Conservation (phyloP, 2,329 filamentous ascomycete genomes). For the Phyllosticta capitalensis region DNA sequence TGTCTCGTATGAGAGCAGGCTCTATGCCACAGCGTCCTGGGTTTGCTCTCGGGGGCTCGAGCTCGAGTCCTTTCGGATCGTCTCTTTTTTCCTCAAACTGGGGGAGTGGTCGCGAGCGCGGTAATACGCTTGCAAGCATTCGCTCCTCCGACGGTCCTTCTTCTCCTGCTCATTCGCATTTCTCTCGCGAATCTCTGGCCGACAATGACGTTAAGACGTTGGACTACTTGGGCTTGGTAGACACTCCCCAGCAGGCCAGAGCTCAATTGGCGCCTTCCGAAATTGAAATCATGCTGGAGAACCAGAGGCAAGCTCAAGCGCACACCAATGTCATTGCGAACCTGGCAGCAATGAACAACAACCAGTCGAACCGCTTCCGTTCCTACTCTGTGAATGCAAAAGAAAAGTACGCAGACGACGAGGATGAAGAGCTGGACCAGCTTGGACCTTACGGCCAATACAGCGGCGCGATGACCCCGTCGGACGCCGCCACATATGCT, state of each 20-base stretch:
- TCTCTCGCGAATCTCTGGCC: constrained; percentile 72
- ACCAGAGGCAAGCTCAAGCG: constrained; percentile 48
- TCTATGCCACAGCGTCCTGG: constrained; percentile 87
- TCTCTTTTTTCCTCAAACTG: constrained; percentile 83
- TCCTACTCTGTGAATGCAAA: constrained; percentile 99
- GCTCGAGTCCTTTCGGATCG: constrained; percentile 65
- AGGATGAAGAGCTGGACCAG: constrained; percentile 57
- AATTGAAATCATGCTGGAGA: constrained; percentile 40
- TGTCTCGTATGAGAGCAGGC: constrained; percentile 80
- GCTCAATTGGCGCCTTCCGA: constrained; percentile 59
- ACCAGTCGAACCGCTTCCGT: constrained; percentile 73
- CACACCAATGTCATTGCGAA: constrained; percentile 43
- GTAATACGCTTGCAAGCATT: constrained; percentile 82
- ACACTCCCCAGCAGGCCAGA: constrained; percentile 75
- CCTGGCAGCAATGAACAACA: constrained; percentile 64
- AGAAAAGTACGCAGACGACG: constrained; percentile 89
- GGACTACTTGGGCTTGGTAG: constrained; percentile 89
- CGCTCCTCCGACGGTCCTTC: constrained; percentile 78
- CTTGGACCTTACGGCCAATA: constrained; percentile 41
- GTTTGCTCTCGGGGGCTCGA: constrained; percentile 41
- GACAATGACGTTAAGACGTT: constrained; percentile 88
- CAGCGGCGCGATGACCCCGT: constrained; percentile 52
- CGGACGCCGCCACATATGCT: constrained; percentile 43
- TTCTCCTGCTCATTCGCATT: constrained; percentile 80
- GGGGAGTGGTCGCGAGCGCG: constrained; percentile 70